Base-by-base conservation (phyloP, 495 filamentous ascomycete species). In the Neurospora sp. region DNA sequence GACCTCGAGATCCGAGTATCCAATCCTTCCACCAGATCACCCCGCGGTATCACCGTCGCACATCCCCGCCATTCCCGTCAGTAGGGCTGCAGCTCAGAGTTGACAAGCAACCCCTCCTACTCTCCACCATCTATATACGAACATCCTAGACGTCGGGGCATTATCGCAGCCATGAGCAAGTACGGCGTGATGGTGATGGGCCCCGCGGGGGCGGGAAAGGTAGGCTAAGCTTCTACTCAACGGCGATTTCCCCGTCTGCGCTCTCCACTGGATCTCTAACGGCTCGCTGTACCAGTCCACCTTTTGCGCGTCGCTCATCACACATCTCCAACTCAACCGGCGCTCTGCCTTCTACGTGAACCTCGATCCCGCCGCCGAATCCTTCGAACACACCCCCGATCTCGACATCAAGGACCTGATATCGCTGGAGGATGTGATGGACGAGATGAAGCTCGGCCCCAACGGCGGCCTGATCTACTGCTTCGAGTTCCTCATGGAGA, bases 391-490 rank as follows among this genome's bases (percentile, higher is more conserved):
- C 80, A 85, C 93, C 74, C 96, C 96, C 1, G 96, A 98, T 78
- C 88, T 98, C 74, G 96, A 99, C 80, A 99, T 99, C 85, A 94
- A 94, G 79, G 94, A 98, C 71, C 88, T 98, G 37, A 97, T 99
- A 81, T 93, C 92, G 3, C 89, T 99, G 68, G 92, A 97, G 78
- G 96, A 99, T 89, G 96, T 97, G 37, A 99, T 99, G 96, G 96
- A 98, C 72, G 96, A 98, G 83, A 88, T 97, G 87, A 87, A 89
- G 59, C 87, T 98, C 7, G 96, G 96, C 5, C 96, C 96, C 37
- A 99, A 99, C 78, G 96, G 96, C 44, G 96, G 94, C 8, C 86
- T 99, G 38, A 97, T 99, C 78, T 97, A 96, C 86, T 99, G 96
- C 83, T 98, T 99, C 84, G 96, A 99, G 75, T 93, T 91, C 82